Percentiles rank a stretch among this genome's conserved stretches.
Evolutionary conservation across 108 stramenopile species (phyloP).

Genomic region (Nitzschia sp.): DNA sequence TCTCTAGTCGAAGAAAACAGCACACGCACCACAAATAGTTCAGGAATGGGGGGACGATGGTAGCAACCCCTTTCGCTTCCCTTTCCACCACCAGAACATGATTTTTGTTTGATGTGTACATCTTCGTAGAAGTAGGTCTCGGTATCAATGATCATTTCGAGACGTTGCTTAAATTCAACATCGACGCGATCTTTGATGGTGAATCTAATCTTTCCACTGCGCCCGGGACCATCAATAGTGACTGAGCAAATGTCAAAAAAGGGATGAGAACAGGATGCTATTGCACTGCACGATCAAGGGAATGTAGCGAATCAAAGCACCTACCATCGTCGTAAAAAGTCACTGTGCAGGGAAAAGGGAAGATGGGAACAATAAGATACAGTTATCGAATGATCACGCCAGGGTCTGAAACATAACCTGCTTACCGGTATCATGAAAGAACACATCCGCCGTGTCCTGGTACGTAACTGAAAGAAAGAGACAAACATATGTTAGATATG

Average conservation of each 20-base stretch:
- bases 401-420: too few species aligned
- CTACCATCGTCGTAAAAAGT: too few species aligned
- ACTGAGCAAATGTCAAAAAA: too few species aligned
- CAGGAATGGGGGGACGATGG: not conserved
- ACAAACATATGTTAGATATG: too few species aligned
- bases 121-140: not conserved
- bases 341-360: too few species aligned
- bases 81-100: not conserved
- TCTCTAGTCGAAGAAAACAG: too few species aligned
- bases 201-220: not conserved
- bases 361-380: too few species aligned
- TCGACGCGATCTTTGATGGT: not conserved
- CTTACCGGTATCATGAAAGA: not conserved
- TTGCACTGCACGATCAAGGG: too few species aligned
- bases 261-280: too few species aligned
- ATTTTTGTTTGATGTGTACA: not conserved
- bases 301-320: too few species aligned
- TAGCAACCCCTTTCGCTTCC: not conserved
- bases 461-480: too few species aligned
- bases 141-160: not conserved
- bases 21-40: not conserved
- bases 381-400: too few species aligned
- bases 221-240: not conserved
- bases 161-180: not conserved
- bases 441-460: not conserved